These are phyloP conservation scores for Rubia balearica DNA, from an alignment of 305 asterid genomes.

Conservation along the genomic window DNA sequence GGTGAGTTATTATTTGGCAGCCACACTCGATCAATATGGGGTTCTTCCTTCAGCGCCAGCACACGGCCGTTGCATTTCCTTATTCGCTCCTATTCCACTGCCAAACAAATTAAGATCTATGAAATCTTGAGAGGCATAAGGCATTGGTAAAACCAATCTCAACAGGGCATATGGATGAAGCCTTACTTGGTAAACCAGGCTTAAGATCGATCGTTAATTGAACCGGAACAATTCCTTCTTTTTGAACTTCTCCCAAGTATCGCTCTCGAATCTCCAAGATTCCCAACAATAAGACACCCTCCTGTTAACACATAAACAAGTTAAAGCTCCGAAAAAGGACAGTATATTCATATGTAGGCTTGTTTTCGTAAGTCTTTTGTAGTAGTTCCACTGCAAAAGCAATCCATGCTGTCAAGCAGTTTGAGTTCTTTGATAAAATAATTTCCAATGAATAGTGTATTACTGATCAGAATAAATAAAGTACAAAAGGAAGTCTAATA, in stretches of 20 bases:
- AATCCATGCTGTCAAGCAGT: conserved; percentile 45
- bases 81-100: conserved; percentile 87
- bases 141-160: not conserved
- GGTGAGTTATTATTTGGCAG: too few relatives aligned
- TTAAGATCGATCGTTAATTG: conserved; percentile 80
- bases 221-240: conserved; percentile 42
- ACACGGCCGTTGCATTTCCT: conserved; percentile 46
- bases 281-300: conserved; percentile 57
- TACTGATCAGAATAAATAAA: too few relatives aligned
- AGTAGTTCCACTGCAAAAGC: conserved; percentile 73
- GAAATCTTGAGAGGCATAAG: not conserved
- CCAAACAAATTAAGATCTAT: not conserved
- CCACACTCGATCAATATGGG: too few relatives aligned
- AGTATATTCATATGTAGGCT: not conserved
- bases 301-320: conserved; percentile 29
- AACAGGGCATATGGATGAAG: not conserved
- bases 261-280: conserved; percentile 87
- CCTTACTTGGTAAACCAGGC: conserved; percentile 69
- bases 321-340: not conserved
- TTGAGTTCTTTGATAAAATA: conserved; percentile 48
- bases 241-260: conserved; percentile 52
- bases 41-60: too few relatives aligned
- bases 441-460: too few relatives aligned
- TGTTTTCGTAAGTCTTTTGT: conserved; percentile 17
- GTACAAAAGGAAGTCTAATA: too few relatives aligned